Evolutionary conservation across 2,329 filamentous ascomycete species (phyloP).

Genomic region (Xylaria sp.): DNA sequence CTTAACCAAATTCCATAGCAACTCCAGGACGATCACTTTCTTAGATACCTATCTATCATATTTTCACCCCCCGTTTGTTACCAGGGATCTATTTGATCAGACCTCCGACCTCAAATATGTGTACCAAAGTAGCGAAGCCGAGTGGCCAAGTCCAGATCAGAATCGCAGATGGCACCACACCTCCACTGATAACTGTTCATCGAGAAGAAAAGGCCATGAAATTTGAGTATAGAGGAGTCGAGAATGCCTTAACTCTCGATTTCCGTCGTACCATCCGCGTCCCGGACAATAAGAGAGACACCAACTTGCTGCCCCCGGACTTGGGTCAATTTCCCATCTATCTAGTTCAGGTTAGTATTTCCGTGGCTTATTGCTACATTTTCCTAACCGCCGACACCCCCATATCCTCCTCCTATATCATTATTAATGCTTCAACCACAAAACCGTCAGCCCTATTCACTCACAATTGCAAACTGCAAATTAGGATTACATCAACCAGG

Average conservation of each 20-base stretch:
- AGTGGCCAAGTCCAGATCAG: not conserved
- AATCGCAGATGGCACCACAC: not conserved
- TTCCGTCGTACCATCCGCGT: constrained; percentile 1
- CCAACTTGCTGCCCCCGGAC: not conserved
- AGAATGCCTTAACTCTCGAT: not conserved
- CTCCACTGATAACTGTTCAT: not conserved
- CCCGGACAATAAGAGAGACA: too few species aligned
- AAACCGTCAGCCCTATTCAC: too few species aligned
- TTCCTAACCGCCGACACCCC: not conserved
- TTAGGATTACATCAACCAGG: constrained; percentile 1
- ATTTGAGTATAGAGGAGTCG: not conserved
- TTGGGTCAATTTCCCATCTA: not conserved
- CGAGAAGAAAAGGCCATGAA: not conserved
- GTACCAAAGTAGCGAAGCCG: too few species aligned
- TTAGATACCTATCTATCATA: not conserved
- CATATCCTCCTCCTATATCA: not conserved
- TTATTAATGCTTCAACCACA: not conserved
- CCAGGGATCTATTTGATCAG: not conserved
- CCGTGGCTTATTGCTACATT: not conserved
- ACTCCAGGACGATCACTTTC: not conserved
- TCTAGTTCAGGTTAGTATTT: not conserved
- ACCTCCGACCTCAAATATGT: not conserved
- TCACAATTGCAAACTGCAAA: not conserved
- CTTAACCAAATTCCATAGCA: not conserved
- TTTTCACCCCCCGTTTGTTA: not conserved